These are phyloP conservation scores for Tetracladium marchalianum DNA, from an alignment of 495 filamentous ascomycete genomes.

Conservation along the genomic window DNA sequence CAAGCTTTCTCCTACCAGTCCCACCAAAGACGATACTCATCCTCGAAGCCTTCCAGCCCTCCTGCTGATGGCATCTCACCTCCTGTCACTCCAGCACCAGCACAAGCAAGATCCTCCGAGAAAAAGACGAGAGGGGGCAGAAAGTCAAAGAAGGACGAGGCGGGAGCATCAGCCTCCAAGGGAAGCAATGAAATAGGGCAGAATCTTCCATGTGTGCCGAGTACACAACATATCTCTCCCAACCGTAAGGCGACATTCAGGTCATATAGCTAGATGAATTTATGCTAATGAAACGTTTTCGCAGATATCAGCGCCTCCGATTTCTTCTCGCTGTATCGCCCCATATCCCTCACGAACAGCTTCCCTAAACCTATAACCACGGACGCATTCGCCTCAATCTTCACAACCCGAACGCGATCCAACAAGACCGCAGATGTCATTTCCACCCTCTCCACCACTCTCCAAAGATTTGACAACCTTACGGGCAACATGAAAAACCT, in stretches of 20 bases:
- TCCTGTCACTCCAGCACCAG: slow-evolving; percentile 23
- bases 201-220: slow-evolving; percentile 72
- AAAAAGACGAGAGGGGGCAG: slow-evolving; percentile 35
- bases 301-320: slow-evolving; percentile 77
- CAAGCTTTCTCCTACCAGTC: slow-evolving; percentile 28
- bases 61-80: slow-evolving; percentile 39
- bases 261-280: slow-evolving; percentile 1
- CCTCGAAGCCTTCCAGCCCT: slow-evolving; percentile 44
- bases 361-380: slow-evolving; percentile 62
- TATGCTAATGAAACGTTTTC: slow-evolving; percentile 12
- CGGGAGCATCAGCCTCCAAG: slow-evolving; percentile 15
- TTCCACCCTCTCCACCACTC: slow-evolving; percentile 63
- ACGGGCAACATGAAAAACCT: slow-evolving; percentile 3
- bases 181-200: slow-evolving; percentile 31
- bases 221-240: slow-evolving; percentile 58
- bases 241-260: slow-evolving; percentile 52
- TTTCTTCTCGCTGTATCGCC: slow-evolving; percentile 94
- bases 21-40: slow-evolving; percentile 42
- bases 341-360: slow-evolving; percentile 75
- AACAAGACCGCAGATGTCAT: slow-evolving; percentile 54
- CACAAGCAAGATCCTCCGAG: slow-evolving; percentile 29
- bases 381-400: slow-evolving; percentile 72
- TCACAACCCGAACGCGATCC: slow-evolving; percentile 46
- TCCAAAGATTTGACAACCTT: slow-evolving; percentile 53
- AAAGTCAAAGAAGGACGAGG: slow-evolving; percentile 28